Evolutionary conservation across 345 rosid species (phyloP), one percentile per base, ranked within the genome.

Genomic region (Arabidopsis thaliana): DNA sequence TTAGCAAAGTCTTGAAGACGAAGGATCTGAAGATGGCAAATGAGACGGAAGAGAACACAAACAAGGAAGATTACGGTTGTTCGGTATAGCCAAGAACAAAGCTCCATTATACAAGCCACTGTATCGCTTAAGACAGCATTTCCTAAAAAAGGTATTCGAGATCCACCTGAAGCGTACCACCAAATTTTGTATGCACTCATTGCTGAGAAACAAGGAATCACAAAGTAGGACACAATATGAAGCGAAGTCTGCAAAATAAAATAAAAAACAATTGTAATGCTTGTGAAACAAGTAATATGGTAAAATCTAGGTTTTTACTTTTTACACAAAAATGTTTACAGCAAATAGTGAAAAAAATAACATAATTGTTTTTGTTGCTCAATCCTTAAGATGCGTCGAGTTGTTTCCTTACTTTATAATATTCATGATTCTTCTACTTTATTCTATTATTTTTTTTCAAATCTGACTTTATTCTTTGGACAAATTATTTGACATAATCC

Each of bases 141-240:
- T 55, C 97, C 97, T 59, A 94, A 52, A 82, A 94, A 94, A 0
- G 98, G 97, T 60, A 90, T 94, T 45, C 86, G 89, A 40, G 98
- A 90, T 74, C 95, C 96, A 64, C 95, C 97, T n/a, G 99, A 94
- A 0, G 96, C 90, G 55, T 94, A 91, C 98, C 97, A 91, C 99
- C 99, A 95, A 69, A 89, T 88, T 79, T 95, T 95, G 84, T 95
- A 95, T 37, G 93, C 96, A 38, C 83, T 78, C 79, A 90, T 96
- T 40, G 87, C 89, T 64, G 82, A 1, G 65, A 92, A 87, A 76
- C 97, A 90, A 0, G 97, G 97, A 8, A 84, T 72, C 71, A 85
- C 97, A 69, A 95, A 95, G 56, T 81, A 23, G 20, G 79, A 82
- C 11, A 95, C 83, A 45, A 95, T 79, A 74, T 83, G 87, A 74